phyloP scores from a whole-genome alignment of 2,329 filamentous ascomycete genomes.

The Alternaria infectoria region DNA sequence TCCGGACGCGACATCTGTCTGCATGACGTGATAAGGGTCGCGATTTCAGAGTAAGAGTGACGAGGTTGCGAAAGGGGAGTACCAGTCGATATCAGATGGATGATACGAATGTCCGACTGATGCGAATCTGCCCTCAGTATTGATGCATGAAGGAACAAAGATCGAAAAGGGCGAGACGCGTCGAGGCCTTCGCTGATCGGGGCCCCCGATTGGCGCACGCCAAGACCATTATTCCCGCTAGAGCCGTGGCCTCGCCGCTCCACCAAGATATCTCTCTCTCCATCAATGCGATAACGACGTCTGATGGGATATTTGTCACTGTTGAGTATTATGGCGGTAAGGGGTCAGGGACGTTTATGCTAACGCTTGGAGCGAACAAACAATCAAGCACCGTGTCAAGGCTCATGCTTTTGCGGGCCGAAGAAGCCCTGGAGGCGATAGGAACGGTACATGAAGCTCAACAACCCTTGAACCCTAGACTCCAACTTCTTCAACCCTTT shows the following conservation, averaged over 20 bases:
- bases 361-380: neutral
- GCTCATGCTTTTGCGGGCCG: neutral
- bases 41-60: neutral
- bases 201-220: neutral
- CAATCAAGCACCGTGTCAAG: neutral
- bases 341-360: neutral
- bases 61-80: neutral
- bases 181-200: neutral
- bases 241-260: neutral
- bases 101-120: neutral
- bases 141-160: neutral
- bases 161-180: conserved; percentile 3
- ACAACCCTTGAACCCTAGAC: neutral
- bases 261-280: neutral
- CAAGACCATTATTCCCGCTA: conserved; percentile 1
- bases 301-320: neutral
- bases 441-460: neutral
- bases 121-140: neutral
- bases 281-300: neutral
- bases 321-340: neutral
- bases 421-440: neutral
- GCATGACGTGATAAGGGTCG: conserved; percentile 11
- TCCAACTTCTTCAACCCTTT: neutral
- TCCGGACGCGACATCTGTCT: conserved; percentile 13
- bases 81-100: neutral